Percentiles rank a stretch among this genome's conserved stretches.
Conservation (phyloP, 352 stramenopile genomes). For the Phytophthora megakarya region DNA sequence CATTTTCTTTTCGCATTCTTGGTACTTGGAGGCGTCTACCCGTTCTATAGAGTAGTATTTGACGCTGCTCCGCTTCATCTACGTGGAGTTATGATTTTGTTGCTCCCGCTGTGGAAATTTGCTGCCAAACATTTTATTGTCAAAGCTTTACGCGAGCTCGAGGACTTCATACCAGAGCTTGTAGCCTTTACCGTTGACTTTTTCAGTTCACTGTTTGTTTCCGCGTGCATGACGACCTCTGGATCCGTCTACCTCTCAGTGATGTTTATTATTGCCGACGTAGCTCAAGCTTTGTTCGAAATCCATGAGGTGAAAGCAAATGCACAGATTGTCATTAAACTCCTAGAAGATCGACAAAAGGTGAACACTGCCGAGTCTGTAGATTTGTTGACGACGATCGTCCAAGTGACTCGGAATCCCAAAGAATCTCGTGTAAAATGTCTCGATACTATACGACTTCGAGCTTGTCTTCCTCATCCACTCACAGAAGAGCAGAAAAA, state of each 20-base stretch:
- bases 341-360: slow-evolving; percentile 1
- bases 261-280: background rate
- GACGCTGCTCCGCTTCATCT: background rate
- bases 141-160: background rate
- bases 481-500: background rate
- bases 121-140: background rate
- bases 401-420: slow-evolving; percentile 8
- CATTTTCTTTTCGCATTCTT: background rate
- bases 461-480: slow-evolving; percentile 13
- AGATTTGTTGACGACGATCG: background rate
- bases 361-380: background rate
- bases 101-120: background rate
- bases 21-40: slow-evolving; percentile 2
- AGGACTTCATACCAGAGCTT: background rate
- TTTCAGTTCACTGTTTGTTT: slow-evolving; percentile 17
- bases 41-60: slow-evolving; percentile 4
- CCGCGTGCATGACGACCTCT: slow-evolving; percentile 20
- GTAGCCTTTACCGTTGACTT: background rate
- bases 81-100: background rate
- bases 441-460: background rate
- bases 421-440: background rate
- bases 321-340: background rate
- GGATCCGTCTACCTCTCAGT: background rate
- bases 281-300: background rate
- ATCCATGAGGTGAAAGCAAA: slow-evolving; percentile 11